phyloP scores from a whole-genome alignment of 108 stramenopile genomes.

The Cyclotella choctawhatcheeana region DNA sequence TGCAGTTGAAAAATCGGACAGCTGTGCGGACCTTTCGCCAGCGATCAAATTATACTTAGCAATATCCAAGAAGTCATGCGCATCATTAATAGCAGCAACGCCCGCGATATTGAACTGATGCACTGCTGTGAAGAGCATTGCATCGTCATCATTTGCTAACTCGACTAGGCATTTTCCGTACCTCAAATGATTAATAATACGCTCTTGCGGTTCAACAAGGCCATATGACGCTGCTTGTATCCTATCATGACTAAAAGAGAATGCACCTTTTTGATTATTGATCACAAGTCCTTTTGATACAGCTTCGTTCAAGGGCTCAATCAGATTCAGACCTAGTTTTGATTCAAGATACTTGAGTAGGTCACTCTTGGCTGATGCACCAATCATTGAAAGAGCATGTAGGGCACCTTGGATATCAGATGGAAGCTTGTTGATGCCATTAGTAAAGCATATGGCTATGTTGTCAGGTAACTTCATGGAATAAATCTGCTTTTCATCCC shows the following conservation, averaged over 20 bases:
- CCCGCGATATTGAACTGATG: conserved; percentile 27
- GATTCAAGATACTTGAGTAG: too few species aligned
- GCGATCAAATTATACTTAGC: conserved; percentile 14
- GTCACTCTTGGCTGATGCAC: too few species aligned
- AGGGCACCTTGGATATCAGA: too few species aligned
- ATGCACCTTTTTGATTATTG: conserved; percentile 1
- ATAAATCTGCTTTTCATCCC: too few species aligned
- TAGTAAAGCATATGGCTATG: too few species aligned
- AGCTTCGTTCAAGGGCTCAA: conserved; percentile 10
- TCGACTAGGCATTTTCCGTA: conserved; percentile 13
- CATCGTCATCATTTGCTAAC: conserved; percentile 6
- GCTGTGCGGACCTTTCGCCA: conserved; percentile 24
- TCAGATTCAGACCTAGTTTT: background rate
- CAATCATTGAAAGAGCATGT: too few species aligned
- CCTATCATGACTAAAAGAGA: conserved; percentile 22
- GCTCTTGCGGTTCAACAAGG: conserved; percentile 10
- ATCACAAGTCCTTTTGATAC: conserved; percentile 21
- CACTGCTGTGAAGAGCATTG: conserved; percentile 15
- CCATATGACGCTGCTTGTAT: conserved; percentile 34
- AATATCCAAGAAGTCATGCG: background rate
- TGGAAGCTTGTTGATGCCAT: too few species aligned
- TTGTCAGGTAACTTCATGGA: too few species aligned
- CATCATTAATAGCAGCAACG: conserved; percentile 3
- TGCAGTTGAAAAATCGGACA: conserved; percentile 24
- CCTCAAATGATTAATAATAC: background rate